Evolutionary conservation across 2,329 filamentous ascomycete species (phyloP).

Genomic region (Diaporthe capsici): DNA sequence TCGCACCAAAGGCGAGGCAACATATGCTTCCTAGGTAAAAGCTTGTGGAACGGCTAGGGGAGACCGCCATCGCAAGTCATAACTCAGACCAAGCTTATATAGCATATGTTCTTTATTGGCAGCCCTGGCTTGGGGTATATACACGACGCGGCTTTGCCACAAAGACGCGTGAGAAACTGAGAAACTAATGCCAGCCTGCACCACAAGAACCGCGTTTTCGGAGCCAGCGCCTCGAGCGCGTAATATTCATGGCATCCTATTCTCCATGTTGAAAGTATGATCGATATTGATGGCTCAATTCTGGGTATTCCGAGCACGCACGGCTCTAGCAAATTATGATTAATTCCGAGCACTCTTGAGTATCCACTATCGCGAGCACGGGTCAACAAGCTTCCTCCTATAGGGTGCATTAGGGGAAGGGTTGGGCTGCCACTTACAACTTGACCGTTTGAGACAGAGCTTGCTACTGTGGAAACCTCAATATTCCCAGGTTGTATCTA

Average conservation of each 20-base stretch:
- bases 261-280: too few species aligned
- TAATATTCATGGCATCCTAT: not conserved
- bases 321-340: slow-evolving; percentile 42
- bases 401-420: not conserved
- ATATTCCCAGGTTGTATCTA: slow-evolving; percentile 85
- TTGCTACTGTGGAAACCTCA: slow-evolving; percentile 81
- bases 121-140: not conserved
- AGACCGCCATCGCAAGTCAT: not conserved
- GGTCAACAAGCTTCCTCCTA: slow-evolving; percentile 40
- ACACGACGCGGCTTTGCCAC: not conserved
- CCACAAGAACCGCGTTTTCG: not conserved
- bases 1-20: not conserved
- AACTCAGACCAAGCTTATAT: not conserved
- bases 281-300: not conserved
- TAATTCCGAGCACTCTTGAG: slow-evolving; percentile 68
- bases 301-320: not conserved
- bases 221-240: not conserved
- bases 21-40: not conserved
- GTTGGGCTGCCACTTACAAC: slow-evolving; percentile 63
- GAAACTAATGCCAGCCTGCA: not conserved
- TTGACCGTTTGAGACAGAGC: slow-evolving; percentile 88
- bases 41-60: not conserved
- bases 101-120: not conserved
- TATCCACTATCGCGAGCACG: slow-evolving; percentile 69
- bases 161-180: not conserved